These are phyloP conservation scores for Fusarium anguioides DNA, from an alignment of 2,329 filamentous ascomycete species.

Conservation along the genomic window DNA sequence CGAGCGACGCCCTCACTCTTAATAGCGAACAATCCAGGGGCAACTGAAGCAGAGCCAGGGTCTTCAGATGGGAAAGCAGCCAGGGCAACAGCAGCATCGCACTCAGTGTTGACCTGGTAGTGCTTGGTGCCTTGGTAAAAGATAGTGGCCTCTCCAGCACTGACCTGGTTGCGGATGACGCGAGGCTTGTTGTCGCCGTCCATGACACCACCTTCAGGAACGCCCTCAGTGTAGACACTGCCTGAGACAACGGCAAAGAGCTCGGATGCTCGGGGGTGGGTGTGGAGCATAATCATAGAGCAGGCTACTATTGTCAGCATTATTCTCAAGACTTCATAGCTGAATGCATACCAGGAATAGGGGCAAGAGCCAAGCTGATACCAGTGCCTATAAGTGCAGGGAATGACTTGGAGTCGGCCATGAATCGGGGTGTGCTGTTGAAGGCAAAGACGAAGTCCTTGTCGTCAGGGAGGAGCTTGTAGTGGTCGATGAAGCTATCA, in stretches of 20 bases:
- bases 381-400: conserved; percentile 65
- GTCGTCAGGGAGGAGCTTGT: conserved; percentile 57
- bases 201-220: conserved; percentile 61
- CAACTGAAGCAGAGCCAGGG: conserved; percentile 59
- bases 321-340: rapidly evolving
- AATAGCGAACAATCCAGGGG: conserved; percentile 61
- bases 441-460: conserved; percentile 63
- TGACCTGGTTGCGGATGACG: conserved; percentile 56
- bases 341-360: conserved; percentile 52
- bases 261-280: conserved; percentile 64
- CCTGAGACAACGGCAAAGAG: conserved; percentile 63
- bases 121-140: conserved; percentile 67
- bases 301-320: conserved; percentile 50
- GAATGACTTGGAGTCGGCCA: conserved; percentile 65
- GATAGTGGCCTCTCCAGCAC: conserved; percentile 59
- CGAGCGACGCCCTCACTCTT: conserved; percentile 57
- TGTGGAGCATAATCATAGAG: conserved; percentile 67
- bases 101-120: conserved; percentile 66
- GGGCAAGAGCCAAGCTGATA: conserved; percentile 61
- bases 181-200: conserved; percentile 50
- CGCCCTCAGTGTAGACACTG: conserved; percentile 61
- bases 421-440: conserved; percentile 52
- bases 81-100: conserved; percentile 60
- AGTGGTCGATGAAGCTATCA: conserved; percentile 54
- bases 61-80: conserved; percentile 64